These are phyloP conservation scores for Cucurbita pepo DNA, from an alignment of 306 rosid species.

Conservation along the genomic window DNA sequence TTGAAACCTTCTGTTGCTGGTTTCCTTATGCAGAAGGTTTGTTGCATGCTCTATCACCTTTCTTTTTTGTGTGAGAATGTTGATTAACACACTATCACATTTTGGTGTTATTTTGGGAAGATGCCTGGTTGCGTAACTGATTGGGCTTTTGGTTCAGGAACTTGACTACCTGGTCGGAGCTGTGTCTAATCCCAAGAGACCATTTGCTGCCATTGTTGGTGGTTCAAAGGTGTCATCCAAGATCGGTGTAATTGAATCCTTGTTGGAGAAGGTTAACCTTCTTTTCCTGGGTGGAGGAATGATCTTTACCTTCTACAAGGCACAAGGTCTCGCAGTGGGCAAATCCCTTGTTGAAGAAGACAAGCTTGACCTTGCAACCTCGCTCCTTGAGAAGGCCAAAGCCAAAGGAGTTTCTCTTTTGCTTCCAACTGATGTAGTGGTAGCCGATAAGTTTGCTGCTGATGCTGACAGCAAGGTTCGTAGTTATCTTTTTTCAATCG, in stretches of 20 bases:
- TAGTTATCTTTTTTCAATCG: neutral
- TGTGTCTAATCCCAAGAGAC: slow-evolving; percentile 75
- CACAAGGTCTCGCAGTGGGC: slow-evolving; percentile 74
- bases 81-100: neutral
- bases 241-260: slow-evolving; percentile 87
- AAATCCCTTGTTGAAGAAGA: slow-evolving; percentile 89
- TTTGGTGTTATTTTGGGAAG: neutral
- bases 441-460: slow-evolving; percentile 80
- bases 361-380: slow-evolving; percentile 57
- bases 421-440: slow-evolving; percentile 81
- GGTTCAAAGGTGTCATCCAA: slow-evolving; percentile 89
- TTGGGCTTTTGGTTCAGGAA: slow-evolving; percentile 35
- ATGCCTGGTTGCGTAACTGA: neutral
- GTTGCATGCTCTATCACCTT: neutral
- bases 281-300: slow-evolving; percentile 88
- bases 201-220: slow-evolving; percentile 92
- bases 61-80: neutral
- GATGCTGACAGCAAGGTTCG: slow-evolving; percentile 83
- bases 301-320: slow-evolving; percentile 92
- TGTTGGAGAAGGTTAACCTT: slow-evolving; percentile 63
- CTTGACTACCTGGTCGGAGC: slow-evolving; percentile 92
- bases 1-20: slow-evolving; percentile 93
- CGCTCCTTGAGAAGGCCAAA: slow-evolving; percentile 74
- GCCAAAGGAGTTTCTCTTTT: slow-evolving; percentile 66
- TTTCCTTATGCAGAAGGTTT: slow-evolving; percentile 89